Evolutionary conservation across 139 green algal species (phyloP).

Genomic region (Haematococcus lacustris): DNA sequence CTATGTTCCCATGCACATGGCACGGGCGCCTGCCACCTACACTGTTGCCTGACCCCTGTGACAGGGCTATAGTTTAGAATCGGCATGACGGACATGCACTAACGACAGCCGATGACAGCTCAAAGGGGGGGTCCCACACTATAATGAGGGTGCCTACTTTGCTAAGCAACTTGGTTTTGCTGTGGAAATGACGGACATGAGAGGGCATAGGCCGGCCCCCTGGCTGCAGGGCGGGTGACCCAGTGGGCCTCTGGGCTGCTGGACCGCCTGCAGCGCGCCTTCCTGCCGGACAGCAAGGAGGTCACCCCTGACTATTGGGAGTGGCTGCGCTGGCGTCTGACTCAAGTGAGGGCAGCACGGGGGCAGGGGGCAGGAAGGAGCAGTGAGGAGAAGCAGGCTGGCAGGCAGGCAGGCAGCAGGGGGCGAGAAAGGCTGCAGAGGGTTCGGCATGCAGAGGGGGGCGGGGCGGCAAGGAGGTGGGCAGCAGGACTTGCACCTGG

Average conservation of each 20-base stretch:
- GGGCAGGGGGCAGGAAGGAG: conserved; percentile 25
- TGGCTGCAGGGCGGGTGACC: conserved; percentile 23
- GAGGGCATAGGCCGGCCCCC: not conserved
- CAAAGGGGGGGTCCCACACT: not conserved
- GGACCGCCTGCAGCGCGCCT: conserved; percentile 20
- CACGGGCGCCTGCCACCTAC: too few relatives aligned
- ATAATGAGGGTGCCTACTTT: not conserved
- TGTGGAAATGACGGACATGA: not conserved
- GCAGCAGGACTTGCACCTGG: too few relatives aligned
- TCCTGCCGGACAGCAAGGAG: conserved; percentile 47
- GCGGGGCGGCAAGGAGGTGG: too few relatives aligned
- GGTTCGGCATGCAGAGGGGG: too few relatives aligned
- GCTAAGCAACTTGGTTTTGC: not conserved
- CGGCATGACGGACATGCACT: too few relatives aligned
- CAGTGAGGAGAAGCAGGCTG: conserved; percentile 16
- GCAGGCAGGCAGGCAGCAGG: too few relatives aligned
- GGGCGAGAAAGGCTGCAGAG: too few relatives aligned
- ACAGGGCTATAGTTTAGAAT: too few relatives aligned
- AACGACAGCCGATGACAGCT: too few relatives aligned
- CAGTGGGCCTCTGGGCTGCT: conserved; percentile 14
- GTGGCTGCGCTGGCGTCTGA: conserved; percentile 68
- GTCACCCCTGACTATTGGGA: conserved; percentile 88
- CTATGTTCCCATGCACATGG: too few relatives aligned
- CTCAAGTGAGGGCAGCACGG: conserved; percentile 16
- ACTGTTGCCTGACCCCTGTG: too few relatives aligned